Conservation (phyloP, 441 rosid genomes). For the Pelargonium australe region DNA sequence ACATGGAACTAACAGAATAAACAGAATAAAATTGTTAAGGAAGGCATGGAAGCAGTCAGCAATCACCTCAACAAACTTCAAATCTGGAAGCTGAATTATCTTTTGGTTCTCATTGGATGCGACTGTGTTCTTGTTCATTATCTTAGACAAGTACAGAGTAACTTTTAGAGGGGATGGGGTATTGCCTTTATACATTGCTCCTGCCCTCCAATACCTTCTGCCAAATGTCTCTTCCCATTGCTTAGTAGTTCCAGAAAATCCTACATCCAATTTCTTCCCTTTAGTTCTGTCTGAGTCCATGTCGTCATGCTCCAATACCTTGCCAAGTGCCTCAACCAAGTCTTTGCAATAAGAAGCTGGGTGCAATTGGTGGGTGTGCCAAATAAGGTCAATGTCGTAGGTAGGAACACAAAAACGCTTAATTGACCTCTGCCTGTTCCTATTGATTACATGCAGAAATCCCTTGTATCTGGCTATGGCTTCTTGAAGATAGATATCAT, state of each 20-base stretch:
- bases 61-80: slow-evolving; percentile 23
- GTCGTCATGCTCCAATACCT: slow-evolving; percentile 86
- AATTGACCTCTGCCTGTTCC: slow-evolving; percentile 52
- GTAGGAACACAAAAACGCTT: slow-evolving; percentile 82
- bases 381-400: slow-evolving; percentile 86
- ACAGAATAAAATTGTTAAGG: background rate
- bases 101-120: slow-evolving; percentile 1
- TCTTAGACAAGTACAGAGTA: slow-evolving; percentile 6
- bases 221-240: slow-evolving; percentile 85
- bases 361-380: slow-evolving; percentile 93
- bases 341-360: slow-evolving; percentile 64
- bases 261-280: slow-evolving; percentile 76
- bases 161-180: slow-evolving; percentile 17
- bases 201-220: slow-evolving; percentile 77
- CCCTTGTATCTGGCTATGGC: slow-evolving; percentile 87
- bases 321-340: slow-evolving; percentile 46
- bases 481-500: slow-evolving; percentile 59
- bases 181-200: slow-evolving; percentile 79
- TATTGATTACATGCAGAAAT: slow-evolving; percentile 70
- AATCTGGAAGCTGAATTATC: slow-evolving; percentile 16
- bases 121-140: slow-evolving; percentile 5
- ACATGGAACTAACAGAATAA: background rate
- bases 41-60: slow-evolving; percentile 7
- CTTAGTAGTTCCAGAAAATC: slow-evolving; percentile 68
- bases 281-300: slow-evolving; percentile 70